Percentiles rank a stretch among this genome's conserved stretches.
Evolutionary conservation across 2,329 filamentous ascomycete species (phyloP).

Genomic region (Bipolaris oryzae): DNA sequence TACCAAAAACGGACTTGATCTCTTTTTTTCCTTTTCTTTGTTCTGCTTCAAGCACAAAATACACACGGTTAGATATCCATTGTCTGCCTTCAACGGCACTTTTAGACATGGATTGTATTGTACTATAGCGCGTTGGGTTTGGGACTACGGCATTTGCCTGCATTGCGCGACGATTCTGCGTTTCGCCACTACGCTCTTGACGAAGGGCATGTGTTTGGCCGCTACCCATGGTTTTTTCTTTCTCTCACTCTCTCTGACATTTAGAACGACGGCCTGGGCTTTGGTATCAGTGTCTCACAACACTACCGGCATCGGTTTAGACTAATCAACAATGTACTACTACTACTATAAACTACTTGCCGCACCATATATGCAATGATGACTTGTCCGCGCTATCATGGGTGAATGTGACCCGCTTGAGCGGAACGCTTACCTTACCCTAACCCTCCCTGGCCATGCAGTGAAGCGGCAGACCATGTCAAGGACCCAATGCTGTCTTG

Average conservation of each 20-base stretch:
- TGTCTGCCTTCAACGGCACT: slow-evolving; percentile 43
- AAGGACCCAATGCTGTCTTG: background rate
- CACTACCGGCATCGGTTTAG: slow-evolving; percentile 40
- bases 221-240: slow-evolving; percentile 23
- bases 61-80: slow-evolving; percentile 42
- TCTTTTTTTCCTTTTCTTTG: slow-evolving; percentile 36
- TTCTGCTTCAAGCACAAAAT: slow-evolving; percentile 36
- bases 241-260: slow-evolving; percentile 15
- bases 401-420: slow-evolving; percentile 14
- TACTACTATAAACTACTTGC: slow-evolving; percentile 4
- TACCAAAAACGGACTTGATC: slow-evolving; percentile 47
- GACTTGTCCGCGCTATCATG: slow-evolving; percentile 12
- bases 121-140: slow-evolving; percentile 42
- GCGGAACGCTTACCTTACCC: background rate
- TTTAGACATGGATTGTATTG: slow-evolving; percentile 39
- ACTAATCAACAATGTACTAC: slow-evolving; percentile 46
- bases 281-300: slow-evolving; percentile 40
- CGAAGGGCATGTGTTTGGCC: slow-evolving; percentile 32
- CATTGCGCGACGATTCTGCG: slow-evolving; percentile 41
- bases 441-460: slow-evolving; percentile 5
- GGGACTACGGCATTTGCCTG: slow-evolving; percentile 35
- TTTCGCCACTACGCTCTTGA: slow-evolving; percentile 38
- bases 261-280: slow-evolving; percentile 44
- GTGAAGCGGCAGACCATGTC: slow-evolving; percentile 8
- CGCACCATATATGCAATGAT: slow-evolving; percentile 6